phyloP scores from a whole-genome alignment of 495 filamentous ascomycete genomes.

The Annulohypoxylon maeteangense region DNA sequence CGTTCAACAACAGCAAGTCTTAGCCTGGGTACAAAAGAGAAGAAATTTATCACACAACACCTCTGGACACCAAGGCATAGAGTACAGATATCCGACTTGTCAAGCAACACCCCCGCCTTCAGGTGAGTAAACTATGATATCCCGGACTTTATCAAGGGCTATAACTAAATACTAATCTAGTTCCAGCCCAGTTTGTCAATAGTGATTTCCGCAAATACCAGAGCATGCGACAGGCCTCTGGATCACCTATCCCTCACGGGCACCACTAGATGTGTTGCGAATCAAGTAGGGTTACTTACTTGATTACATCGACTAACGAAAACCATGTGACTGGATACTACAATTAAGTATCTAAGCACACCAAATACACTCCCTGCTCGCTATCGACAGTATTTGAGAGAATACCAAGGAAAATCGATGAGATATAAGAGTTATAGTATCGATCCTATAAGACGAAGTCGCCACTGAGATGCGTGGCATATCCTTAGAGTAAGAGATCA shows the following conservation, averaged over 20 bases:
- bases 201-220: constrained; percentile 36
- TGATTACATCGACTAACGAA: background rate
- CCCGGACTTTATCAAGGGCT: background rate
- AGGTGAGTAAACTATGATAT: constrained; percentile 23
- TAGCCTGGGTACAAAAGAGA: constrained; percentile 44
- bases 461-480: background rate
- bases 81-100: constrained; percentile 31
- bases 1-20: constrained; percentile 41
- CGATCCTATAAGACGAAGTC: background rate
- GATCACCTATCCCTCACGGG: constrained; percentile 26
- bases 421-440: background rate
- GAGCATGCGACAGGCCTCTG: constrained; percentile 31
- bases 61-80: constrained; percentile 21
- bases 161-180: constrained; percentile 14
- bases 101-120: constrained; percentile 36
- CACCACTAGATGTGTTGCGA: constrained; percentile 9
- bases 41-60: constrained; percentile 22
- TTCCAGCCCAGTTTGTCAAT: constrained; percentile 28
- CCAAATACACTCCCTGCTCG: too few species aligned
- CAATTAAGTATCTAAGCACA: too few species aligned
- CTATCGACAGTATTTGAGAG: background rate
- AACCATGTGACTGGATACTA: too few species aligned
- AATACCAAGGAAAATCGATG: background rate
- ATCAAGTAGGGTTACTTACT: background rate
- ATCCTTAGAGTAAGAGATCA: background rate